Base-by-base conservation (phyloP, 2,329 filamentous ascomycete genomes). In the Beauveria bassiana region DNA sequence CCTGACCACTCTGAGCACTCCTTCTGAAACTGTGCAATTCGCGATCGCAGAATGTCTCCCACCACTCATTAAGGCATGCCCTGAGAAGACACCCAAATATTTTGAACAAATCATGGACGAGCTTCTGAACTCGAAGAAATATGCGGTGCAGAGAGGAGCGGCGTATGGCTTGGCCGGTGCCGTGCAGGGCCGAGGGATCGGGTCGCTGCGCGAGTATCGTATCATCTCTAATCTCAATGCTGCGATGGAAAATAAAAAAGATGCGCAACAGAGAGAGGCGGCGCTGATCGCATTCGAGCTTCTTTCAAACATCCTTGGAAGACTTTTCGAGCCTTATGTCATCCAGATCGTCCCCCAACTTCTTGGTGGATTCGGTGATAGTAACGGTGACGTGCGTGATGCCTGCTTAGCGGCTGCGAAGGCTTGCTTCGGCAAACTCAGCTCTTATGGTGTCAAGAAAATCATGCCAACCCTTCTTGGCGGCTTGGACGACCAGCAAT, bases 21-120 rank as follows among this genome's bases (percentile, higher is more conserved):
- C 95, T 31, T 98, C 95, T 0, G 95, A 99, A 74, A 93, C 91
- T 18, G 95, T 99, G 1, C 95, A 99, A 74, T 97, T 95, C 71
- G 95, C 95, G 52, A 93, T 98, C 62, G 92, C 96, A 3, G 91
- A 95, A 70, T 99, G 95, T 69, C 79, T 99, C 24, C 93, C 95
- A 16, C 93, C 95, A 1, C 81, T 99, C n/a, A 86, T 99, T 38
- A 87, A 86, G 62, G 88, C 91, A 3, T 93, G 89, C 52, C 84
- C 84, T 34, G 86, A 93, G 64, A 89, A 93, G 69, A 86, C 89
- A 3, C 84, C 86, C 40, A 85, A 87, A 54, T 98, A 97, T 71
- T 85, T 96, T 60, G 83, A 91, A 61, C 82, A 91, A 66, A 82
- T 97, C 69, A 79, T 95, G 64, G 88, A 96, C 49, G 87, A 89